Base-by-base conservation (phyloP, 2,329 filamentous ascomycete species). In the Fusarium xylarioides region DNA sequence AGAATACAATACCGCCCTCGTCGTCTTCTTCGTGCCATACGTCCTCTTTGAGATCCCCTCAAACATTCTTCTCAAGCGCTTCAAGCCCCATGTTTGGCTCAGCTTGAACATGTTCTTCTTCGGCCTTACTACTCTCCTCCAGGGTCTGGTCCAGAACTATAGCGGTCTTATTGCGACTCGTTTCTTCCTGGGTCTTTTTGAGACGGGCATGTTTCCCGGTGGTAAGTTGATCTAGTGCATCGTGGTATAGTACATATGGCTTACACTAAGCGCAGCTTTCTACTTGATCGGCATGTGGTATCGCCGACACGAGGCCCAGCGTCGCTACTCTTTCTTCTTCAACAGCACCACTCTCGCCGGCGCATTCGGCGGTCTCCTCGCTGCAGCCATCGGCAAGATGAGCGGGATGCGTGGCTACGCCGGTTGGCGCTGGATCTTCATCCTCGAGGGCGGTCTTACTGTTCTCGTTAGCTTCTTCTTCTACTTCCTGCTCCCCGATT, bases 311-410 rank as follows among this genome's bases (percentile, higher is more conserved):
- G 96, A 98, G 83, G 94, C 95, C 5, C 95, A 98, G 82, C 94
- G 94, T 78, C 91, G 96, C 35, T 98, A 95, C 83, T 93, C 91
- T 21, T 95, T 98, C 85, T 98, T 98, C 86, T 98, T 98, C 86
- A 91, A 89, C 78, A 93, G 88, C 34, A 95, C 93, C 2, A 93
- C 91, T 1, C 85, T 95, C 7, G 93, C 93, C 2, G 93, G 93
- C 37, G 93, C 94, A 0, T 98, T 97, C 77, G 95, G 94, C 47
- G 95, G 95, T 5, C 87, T 98, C 2, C 86, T 98, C 9, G 95
- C 95, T 2, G 92, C 91, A 3, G 95, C 92, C 0, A 97, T 98
- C 71, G 93, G 93, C n/a, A 93, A 96, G 78, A 95, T 97, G 93
- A 89, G 94, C 73, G 88, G 89, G 7, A 72, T 93, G 16, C 82